Conservation (phyloP, 2,329 filamentous ascomycete species). For the Magnaporthales sp. region DNA sequence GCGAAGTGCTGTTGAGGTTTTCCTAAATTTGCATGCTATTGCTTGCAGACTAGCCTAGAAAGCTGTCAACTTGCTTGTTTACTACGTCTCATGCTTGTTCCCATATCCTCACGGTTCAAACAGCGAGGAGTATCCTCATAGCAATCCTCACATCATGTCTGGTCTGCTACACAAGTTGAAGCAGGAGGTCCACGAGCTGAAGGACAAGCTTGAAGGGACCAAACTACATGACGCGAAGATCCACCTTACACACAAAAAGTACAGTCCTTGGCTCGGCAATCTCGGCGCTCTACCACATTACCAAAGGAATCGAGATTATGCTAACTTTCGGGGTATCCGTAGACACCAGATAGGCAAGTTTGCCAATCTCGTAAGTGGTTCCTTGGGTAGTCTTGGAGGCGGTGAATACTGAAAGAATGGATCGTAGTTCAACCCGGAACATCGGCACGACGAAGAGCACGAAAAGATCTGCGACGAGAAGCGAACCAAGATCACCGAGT, state of each 20-base stretch:
- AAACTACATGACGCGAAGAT: constrained; percentile 50
- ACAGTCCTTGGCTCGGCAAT: constrained; percentile 9
- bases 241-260: constrained; percentile 51
- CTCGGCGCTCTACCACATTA: not conserved
- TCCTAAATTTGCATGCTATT: not conserved
- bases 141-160: constrained; percentile 6
- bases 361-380: constrained; percentile 44
- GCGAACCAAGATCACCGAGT: constrained; percentile 59
- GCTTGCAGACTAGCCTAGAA: not conserved
- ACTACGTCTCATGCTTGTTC: not conserved
- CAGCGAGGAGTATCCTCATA: not conserved
- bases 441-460: constrained; percentile 90
- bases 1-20: not conserved
- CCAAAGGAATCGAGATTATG: not conserved
- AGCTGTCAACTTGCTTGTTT: not conserved
- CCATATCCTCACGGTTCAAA: not conserved
- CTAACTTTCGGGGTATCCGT: not conserved
- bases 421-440: constrained; percentile 66
- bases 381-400: not conserved
- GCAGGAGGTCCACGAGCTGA: constrained; percentile 34
- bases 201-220: constrained; percentile 44
- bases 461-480: constrained; percentile 79
- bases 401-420: not conserved
- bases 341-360: constrained; percentile 55
- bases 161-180: constrained; percentile 39